Base-by-base conservation (phyloP, 2,329 filamentous ascomycete species). In the Colletotrichum plurivorum region DNA sequence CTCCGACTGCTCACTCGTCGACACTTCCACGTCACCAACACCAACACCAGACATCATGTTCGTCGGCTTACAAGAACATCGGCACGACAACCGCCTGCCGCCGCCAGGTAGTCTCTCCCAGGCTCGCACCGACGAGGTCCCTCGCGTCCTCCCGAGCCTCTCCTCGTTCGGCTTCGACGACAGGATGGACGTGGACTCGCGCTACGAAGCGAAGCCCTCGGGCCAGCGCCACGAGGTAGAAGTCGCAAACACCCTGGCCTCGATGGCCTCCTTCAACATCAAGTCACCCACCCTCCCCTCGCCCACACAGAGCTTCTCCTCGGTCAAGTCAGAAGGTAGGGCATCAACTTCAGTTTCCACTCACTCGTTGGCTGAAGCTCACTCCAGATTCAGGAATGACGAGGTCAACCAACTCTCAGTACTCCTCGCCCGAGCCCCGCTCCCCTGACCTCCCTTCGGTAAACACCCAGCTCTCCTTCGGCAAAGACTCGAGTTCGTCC, bases 211-310 rank as follows among this genome's bases (percentile, higher is more conserved):
- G 20, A 71, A 56, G 53, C 68, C 59, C 5, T 20, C 54, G 43
- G 67, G 66, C 25, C 67, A 53, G 41, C 56, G 62, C 25, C 60
- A 60, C 57, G 69, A 71, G 20, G 66, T 66, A 18, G 69, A 71
- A 53, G 61, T 67, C 13, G 66, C 69, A 27, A 70, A 54, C 4
- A 62, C 67, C 16, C 48, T 71, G 13, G 63, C 67, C 58, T 70
- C 70, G 10, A 67, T 70, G 70, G 63, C 67, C 36, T 62, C 67
- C 31, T 70, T 70, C 68, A 70, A 68, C 58, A 41, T 70, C 36
- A 70, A 70, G 48, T 68, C 60, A 18, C 68, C 64, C 20, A 63
- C 59, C 8, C 41, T 68, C 25, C 68, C 64, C 45, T 67, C 67
- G 9, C 67, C 67, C 25, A 67, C 67, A 2, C 67, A 69, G 49